These are phyloP conservation scores for Amylocarpus encephaloides DNA, from an alignment of 2,329 filamentous ascomycete genomes.

Conservation along the genomic window DNA sequence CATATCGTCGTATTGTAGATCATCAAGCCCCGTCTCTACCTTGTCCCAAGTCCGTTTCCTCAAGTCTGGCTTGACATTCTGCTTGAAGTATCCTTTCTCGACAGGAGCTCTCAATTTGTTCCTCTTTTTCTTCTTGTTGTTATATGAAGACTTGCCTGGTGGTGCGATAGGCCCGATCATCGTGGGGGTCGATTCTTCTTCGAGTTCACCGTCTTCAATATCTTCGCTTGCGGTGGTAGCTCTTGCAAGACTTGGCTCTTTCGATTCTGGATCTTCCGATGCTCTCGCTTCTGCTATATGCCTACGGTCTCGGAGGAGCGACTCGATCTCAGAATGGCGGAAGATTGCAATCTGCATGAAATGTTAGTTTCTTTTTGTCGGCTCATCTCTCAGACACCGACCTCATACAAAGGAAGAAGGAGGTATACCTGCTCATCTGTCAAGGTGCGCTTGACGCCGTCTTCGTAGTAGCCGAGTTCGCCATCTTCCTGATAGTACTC, in stretches of 20 bases:
- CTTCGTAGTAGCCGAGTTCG: slow-evolving; percentile 74
- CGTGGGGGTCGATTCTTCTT: slow-evolving; percentile 9
- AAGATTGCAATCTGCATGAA: slow-evolving; percentile 69
- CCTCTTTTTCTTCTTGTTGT: slow-evolving; percentile 17
- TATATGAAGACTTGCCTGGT: slow-evolving; percentile 7
- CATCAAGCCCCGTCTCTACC: slow-evolving; percentile 54
- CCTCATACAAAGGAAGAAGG: neutral
- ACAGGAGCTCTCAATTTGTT: slow-evolving; percentile 20
- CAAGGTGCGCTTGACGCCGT: slow-evolving; percentile 81
- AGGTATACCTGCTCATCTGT: slow-evolving; percentile 60
- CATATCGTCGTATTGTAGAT: slow-evolving; percentile 52
- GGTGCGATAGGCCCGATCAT: slow-evolving; percentile 1
- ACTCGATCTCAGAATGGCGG: slow-evolving; percentile 77
- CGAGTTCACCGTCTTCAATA: slow-evolving; percentile 9
- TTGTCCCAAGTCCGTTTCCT: slow-evolving; percentile 63
- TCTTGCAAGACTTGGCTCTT: neutral
- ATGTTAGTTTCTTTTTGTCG: neutral
- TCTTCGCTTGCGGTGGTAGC: slow-evolving; percentile 5
- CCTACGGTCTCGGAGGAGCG: slow-evolving; percentile 51
- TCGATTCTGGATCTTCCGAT: neutral
- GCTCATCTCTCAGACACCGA: neutral
- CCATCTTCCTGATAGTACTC: slow-evolving; percentile 49
- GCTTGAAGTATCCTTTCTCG: slow-evolving; percentile 32
- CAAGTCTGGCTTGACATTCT: slow-evolving; percentile 50
- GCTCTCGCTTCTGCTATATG: slow-evolving; percentile 21